A percentile compares a stretch with the other conserved stretches of the same genome.
Conservation (phyloP, 257 asterid genomes). For the Fraxinus quadrangulata region DNA sequence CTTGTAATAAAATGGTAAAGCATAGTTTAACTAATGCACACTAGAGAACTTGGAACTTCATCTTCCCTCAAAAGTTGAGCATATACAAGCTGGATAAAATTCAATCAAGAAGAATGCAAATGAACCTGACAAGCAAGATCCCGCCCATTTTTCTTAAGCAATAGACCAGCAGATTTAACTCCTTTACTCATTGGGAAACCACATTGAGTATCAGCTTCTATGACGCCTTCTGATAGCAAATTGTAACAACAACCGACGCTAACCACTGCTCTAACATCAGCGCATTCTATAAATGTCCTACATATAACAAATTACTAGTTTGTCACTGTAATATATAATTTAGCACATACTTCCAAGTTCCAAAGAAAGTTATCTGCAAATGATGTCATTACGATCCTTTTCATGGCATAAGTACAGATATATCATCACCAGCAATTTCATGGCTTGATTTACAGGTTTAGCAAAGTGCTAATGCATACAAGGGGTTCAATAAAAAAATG, state of each 20-base stretch:
- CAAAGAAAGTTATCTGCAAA: neutral
- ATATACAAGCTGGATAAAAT: conserved; percentile 1
- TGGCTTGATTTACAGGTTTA: conserved; percentile 20
- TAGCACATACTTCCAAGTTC: neutral
- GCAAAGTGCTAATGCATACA: neutral
- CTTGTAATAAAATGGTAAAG: neutral
- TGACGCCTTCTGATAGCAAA: conserved; percentile 59
- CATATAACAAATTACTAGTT: conserved; percentile 26
- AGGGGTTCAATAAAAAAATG: neutral
- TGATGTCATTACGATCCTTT: neutral
- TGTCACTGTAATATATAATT: conserved; percentile 23
- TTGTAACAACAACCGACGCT: conserved; percentile 97
- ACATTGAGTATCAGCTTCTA: conserved; percentile 37
- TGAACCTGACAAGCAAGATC: conserved; percentile 96
- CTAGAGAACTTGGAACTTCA: conserved; percentile 13
- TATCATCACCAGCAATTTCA: conserved; percentile 2
- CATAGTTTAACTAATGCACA: conserved; percentile 9
- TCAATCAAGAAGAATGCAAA: conserved; percentile 22
- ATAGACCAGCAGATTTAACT: conserved; percentile 52
- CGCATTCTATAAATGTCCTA: conserved; percentile 82
- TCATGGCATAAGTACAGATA: conserved; percentile 16
- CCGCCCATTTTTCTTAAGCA: conserved; percentile 68
- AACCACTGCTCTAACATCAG: conserved; percentile 67
- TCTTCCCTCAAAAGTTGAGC: conserved; percentile 1
- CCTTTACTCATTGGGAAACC: conserved; percentile 89